Evolutionary conservation across 1,284 basidiomycete species (phyloP).

Genomic region (Gastroboletus turbinatus): DNA sequence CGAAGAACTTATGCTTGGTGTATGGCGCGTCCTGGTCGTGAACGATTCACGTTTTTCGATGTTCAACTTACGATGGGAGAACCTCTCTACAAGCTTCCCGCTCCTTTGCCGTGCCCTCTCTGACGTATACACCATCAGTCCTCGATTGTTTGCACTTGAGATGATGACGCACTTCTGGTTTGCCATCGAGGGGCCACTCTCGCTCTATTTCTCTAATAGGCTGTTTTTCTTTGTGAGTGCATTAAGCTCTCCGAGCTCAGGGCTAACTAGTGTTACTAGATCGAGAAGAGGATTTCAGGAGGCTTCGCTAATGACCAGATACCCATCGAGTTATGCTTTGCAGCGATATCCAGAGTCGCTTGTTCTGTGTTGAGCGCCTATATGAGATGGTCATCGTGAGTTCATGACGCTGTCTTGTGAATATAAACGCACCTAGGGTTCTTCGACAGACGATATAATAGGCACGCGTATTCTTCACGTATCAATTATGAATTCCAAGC

Average conservation of each 20-base stretch:
- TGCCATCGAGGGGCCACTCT: constrained; percentile 19
- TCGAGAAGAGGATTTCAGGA: constrained; percentile 19
- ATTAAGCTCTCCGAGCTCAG: not conserved
- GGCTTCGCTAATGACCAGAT: not conserved
- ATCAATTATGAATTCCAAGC: constrained; percentile 24
- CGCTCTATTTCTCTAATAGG: constrained; percentile 24
- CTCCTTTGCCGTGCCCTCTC: constrained; percentile 19
- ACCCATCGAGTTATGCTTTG: constrained; percentile 11
- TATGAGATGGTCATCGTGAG: constrained; percentile 21
- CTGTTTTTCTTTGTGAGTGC: constrained; percentile 22
- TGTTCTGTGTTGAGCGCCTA: constrained; percentile 20
- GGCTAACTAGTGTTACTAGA: constrained; percentile 10
- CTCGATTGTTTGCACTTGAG: constrained; percentile 19
- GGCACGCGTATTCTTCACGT: constrained; percentile 12
- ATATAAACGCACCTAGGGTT: not conserved
- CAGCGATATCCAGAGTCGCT: constrained; percentile 7
- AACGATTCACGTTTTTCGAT: constrained; percentile 9
- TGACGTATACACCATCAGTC: constrained; percentile 24
- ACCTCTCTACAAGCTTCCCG: not conserved
- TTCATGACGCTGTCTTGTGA: not conserved
- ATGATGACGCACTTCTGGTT: constrained; percentile 21
- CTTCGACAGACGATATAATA: constrained; percentile 2
- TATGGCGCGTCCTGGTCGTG: constrained; percentile 26
- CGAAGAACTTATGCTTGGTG: constrained; percentile 23
- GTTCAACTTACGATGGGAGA: constrained; percentile 12